These are phyloP conservation scores for Silybum marianum DNA, from an alignment of 129 eudicot species.

Conservation along the genomic window DNA sequence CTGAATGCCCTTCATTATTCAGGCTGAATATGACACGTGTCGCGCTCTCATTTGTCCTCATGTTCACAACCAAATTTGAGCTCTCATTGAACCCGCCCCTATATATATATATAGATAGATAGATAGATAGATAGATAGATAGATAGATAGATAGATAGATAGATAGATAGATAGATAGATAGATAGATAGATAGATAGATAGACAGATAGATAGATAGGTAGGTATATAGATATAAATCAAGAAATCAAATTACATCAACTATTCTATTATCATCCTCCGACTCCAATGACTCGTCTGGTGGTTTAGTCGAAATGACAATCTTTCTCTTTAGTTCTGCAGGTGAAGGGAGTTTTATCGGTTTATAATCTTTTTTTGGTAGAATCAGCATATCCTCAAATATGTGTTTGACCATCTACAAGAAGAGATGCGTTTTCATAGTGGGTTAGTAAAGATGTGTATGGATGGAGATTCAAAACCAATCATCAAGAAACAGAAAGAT, in stretches of 20 bases:
- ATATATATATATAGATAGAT: too few species aligned
- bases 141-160: not conserved
- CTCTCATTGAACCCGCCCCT: too few species aligned
- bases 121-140: not conserved
- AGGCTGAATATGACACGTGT: too few species aligned
- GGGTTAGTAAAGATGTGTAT: not conserved
- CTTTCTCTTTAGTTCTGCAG: conserved; percentile 45
- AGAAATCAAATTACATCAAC: conserved; percentile 21
- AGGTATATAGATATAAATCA: conserved; percentile 13
- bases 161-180: too few species aligned
- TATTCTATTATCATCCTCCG: conserved; percentile 25
- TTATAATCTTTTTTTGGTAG: conserved; percentile 21
- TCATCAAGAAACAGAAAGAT: not conserved
- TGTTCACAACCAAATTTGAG: too few species aligned
- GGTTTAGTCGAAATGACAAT: conserved; percentile 63
- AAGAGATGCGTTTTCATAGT: not conserved
- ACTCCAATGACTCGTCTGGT: conserved; percentile 46
- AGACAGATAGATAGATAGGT: too few species aligned
- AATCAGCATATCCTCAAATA: conserved; percentile 46
- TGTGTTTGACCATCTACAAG: conserved; percentile 52
- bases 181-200: not conserved
- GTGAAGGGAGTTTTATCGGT: conserved; percentile 48
- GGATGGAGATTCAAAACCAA: not conserved
- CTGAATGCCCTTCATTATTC: too few species aligned
- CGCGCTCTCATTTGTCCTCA: too few species aligned